Evolutionary conservation across 225 moss, liverwort and hornwort genomes (phyloP).

Genomic region (Rhytidiadelphus loreus): DNA sequence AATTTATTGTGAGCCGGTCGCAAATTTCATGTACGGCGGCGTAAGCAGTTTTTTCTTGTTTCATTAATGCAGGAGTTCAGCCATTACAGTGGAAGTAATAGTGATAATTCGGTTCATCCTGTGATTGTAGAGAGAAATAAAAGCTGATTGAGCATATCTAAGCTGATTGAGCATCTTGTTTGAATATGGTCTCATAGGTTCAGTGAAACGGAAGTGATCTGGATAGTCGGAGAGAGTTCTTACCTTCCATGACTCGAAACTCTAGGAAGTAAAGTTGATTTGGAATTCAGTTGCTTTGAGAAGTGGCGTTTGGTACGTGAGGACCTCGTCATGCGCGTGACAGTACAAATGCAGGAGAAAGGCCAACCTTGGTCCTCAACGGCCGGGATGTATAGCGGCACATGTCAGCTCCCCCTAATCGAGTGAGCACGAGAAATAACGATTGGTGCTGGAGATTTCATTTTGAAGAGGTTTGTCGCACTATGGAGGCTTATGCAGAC

Average conservation of each 20-base stretch:
- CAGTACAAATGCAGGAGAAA: not conserved
- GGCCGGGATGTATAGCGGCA: not conserved
- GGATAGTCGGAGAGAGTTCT: constrained; percentile 34
- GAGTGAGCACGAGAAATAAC: not conserved
- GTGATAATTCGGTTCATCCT: not conserved
- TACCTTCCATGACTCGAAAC: not conserved
- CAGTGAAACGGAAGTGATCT: constrained; percentile 37
- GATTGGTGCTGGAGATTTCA: not conserved
- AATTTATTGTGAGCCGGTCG: not conserved
- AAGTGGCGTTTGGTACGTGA: not conserved
- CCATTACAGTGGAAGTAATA: not conserved
- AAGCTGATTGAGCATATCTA: not conserved
- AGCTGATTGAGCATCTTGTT: not conserved
- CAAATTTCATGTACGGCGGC: not conserved
- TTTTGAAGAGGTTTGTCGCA: not conserved
- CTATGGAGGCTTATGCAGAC: not conserved
- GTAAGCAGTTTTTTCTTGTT: not conserved
- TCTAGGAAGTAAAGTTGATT: not conserved
- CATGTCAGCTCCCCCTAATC: not conserved
- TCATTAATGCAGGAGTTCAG: not conserved
- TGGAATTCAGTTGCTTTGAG: not conserved
- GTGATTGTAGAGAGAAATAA: not conserved
- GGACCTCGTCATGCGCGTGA: constrained; percentile 17
- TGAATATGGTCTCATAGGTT: constrained; percentile 36
- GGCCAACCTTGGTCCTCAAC: not conserved